A percentile compares a stretch with the other conserved stretches of the same genome.
phyloP scores from a whole-genome alignment of 2,329 filamentous ascomycete species.

The Aspergillus sp. region DNA sequence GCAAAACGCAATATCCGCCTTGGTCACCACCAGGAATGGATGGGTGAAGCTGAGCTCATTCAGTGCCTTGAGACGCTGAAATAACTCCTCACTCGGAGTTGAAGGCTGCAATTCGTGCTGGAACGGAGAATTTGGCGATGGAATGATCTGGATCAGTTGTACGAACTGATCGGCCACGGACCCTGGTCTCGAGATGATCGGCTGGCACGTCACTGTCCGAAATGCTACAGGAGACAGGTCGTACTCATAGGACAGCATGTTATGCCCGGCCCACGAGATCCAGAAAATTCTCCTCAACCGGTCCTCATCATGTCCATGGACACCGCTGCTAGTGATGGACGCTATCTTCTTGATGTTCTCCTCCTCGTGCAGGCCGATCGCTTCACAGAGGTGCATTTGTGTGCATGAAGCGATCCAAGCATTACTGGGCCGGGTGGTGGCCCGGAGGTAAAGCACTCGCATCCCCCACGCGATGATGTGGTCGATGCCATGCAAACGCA shows the following conservation, averaged over 20 bases:
- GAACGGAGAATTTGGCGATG: conserved; percentile 20
- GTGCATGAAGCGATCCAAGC: conserved; percentile 30
- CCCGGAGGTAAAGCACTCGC: conserved; percentile 24
- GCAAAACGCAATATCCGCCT: conserved; percentile 25
- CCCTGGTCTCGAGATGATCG: conserved; percentile 13
- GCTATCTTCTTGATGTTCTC: conserved; percentile 23
- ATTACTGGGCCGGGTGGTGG: conserved; percentile 25
- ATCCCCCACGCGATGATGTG: conserved; percentile 26
- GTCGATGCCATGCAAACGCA: conserved; percentile 20
- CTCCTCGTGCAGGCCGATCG: conserved; percentile 22
- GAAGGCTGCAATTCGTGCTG: conserved; percentile 9
- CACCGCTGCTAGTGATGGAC: conserved; percentile 14
- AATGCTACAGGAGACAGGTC: conserved; percentile 24
- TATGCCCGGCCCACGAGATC: conserved; percentile 27
- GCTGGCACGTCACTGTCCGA: conserved; percentile 17
- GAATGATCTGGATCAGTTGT: conserved; percentile 21
- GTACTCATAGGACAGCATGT: conserved; percentile 28
- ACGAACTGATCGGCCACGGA: conserved; percentile 26
- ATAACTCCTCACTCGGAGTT: conserved; percentile 16
- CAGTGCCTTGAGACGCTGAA: conserved; percentile 18
- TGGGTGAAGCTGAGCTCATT: conserved; percentile 11
- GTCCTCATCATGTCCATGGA: conserved; percentile 23
- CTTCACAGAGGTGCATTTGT: conserved; percentile 25
- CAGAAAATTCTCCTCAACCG: conserved; percentile 28
- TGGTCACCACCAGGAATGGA: conserved; percentile 24